phyloP scores from a whole-genome alignment of 2,329 filamentous ascomycete species.

The Simplicillium aogashimaense region DNA sequence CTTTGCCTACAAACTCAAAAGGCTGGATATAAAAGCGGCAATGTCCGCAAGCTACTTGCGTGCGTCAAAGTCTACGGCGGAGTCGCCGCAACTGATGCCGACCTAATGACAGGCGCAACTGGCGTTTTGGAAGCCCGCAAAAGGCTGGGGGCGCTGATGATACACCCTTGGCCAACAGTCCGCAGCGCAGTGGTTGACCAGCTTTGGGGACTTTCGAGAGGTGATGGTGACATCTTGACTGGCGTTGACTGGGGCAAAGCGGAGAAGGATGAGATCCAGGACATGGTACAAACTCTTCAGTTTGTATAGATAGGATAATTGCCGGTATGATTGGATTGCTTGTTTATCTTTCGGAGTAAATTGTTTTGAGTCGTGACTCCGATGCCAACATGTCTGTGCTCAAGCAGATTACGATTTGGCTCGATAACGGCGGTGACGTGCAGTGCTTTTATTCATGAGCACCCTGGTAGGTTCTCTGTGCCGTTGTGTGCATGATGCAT shows the following conservation, averaged over 20 bases:
- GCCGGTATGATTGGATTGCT: background rate
- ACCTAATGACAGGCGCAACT: slow-evolving; percentile 6
- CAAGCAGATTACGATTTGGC: background rate
- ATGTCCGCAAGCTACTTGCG: slow-evolving; percentile 71
- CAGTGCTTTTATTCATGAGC: background rate
- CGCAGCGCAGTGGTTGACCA: slow-evolving; percentile 50
- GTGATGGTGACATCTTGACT: slow-evolving; percentile 26
- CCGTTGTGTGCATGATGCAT: too few species aligned
- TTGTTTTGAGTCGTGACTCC: too few species aligned
- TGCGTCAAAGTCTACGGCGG: slow-evolving; percentile 72
- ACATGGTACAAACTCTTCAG: slow-evolving; percentile 31
- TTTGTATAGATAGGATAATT: slow-evolving; percentile 16
- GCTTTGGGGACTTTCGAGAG: slow-evolving; percentile 38
- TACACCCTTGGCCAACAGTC: slow-evolving; percentile 76
- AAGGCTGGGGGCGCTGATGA: slow-evolving; percentile 62
- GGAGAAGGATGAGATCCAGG: slow-evolving; percentile 34
- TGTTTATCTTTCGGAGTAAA: background rate
- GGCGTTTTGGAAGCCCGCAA: slow-evolving; percentile 46
- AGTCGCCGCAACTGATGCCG: slow-evolving; percentile 35
- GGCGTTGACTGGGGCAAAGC: slow-evolving; percentile 49
- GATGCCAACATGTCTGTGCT: too few species aligned
- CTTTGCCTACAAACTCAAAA: slow-evolving; percentile 67
- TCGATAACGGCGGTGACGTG: background rate
- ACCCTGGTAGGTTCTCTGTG: too few species aligned
- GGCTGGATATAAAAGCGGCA: slow-evolving; percentile 73